Evolutionary conservation across 768 basidiomycete genomes (phyloP).

Genomic region (Lepiota venenata): DNA sequence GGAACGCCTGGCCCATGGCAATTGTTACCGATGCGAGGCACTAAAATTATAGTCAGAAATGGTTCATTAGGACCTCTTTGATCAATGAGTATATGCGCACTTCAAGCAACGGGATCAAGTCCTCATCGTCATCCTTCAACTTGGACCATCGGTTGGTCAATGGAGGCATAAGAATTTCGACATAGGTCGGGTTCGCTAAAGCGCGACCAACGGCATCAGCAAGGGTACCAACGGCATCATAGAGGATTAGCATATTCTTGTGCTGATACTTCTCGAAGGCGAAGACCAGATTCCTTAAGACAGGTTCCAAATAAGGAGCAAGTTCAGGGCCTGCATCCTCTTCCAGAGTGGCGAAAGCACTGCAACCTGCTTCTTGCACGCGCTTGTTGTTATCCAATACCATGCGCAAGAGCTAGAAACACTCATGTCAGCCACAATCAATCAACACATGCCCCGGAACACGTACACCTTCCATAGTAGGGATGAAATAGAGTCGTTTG

Average conservation of each 20-base stretch:
- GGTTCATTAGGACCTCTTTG: neutral
- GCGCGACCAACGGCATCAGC: slow-evolving; percentile 94
- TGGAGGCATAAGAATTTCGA: slow-evolving; percentile 96
- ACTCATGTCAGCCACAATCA: neutral
- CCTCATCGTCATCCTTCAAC: slow-evolving; percentile 86
- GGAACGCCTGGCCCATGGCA: slow-evolving; percentile 87
- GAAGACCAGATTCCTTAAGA: slow-evolving; percentile 90
- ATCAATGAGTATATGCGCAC: slow-evolving; percentile 38
- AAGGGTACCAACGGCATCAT: slow-evolving; percentile 97
- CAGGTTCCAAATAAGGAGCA: slow-evolving; percentile 91
- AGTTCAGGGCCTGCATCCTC: slow-evolving; percentile 93
- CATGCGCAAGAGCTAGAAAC: slow-evolving; percentile 87
- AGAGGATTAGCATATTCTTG: slow-evolving; percentile 97
- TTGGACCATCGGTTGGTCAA: slow-evolving; percentile 88
- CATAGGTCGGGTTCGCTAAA: slow-evolving; percentile 79
- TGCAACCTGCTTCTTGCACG: slow-evolving; percentile 98
- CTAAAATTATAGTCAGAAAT: slow-evolving; percentile 36
- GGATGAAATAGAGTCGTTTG: slow-evolving; percentile 88
- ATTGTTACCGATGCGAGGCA: slow-evolving; percentile 98
- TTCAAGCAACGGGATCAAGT: slow-evolving; percentile 93
- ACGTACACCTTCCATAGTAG: slow-evolving; percentile 94
- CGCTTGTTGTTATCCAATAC: slow-evolving; percentile 98
- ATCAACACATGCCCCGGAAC: slow-evolving; percentile 3
- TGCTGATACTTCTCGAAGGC: slow-evolving; percentile 99
- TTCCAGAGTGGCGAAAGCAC: slow-evolving; percentile 96